Evolutionary conservation across 768 basidiomycete species (phyloP).

Genomic region (Polyporus arcularius): DNA sequence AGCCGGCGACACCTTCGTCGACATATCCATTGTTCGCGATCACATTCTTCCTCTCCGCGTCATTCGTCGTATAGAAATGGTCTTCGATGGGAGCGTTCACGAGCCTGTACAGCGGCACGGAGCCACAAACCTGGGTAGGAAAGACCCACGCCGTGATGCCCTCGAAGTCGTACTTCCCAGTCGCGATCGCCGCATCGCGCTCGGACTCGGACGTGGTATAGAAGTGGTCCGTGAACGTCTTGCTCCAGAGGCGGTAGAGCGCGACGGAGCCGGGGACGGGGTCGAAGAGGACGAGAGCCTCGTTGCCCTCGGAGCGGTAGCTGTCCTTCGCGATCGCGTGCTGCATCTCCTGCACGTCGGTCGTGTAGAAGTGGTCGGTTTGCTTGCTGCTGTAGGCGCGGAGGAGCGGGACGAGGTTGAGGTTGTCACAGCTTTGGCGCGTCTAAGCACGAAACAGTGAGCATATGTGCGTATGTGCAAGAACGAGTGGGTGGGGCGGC

Average conservation of each 20-base stretch:
- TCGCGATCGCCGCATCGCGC: constrained; percentile 9
- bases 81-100: constrained; percentile 11
- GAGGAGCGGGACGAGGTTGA: constrained; percentile 18
- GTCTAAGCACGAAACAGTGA: too few species aligned
- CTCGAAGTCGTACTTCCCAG: constrained; percentile 4
- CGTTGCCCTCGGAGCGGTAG: constrained; percentile 1
- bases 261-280: not conserved
- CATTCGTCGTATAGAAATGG: constrained; percentile 7
- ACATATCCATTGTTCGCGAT: not conserved
- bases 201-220: not conserved
- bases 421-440: too few species aligned
- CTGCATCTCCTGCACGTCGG: not conserved
- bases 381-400: constrained; percentile 16
- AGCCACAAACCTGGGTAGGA: constrained; percentile 3
- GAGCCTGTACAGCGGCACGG: constrained; percentile 24
- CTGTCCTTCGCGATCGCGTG: not conserved
- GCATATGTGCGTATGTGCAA: too few species aligned
- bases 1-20: not conserved
- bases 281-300: not conserved
- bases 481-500: too few species aligned
- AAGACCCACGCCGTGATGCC: constrained; percentile 14
- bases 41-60: not conserved
- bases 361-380: constrained; percentile 9
- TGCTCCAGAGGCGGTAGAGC: not conserved
- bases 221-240: not conserved